Evolutionary conservation across 176 grass and related monocot genomes (phyloP), one percentile per base, ranked within the genome.

Genomic region (Triticum dicoccoides): DNA sequence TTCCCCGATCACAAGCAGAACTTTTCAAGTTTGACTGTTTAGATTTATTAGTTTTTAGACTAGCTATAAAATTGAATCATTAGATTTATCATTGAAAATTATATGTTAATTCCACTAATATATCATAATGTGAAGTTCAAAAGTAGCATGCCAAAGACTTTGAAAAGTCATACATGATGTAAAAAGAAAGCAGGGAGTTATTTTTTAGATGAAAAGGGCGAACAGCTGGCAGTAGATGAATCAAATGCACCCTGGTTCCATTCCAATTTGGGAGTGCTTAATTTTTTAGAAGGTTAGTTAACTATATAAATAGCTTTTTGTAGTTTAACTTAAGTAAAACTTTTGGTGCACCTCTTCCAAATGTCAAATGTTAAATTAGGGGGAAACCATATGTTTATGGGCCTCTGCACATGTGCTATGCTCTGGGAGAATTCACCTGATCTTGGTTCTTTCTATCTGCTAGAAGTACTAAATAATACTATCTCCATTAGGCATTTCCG

Each of bases 351-450:
- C 37, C 3, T 75, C 7, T 58, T 61, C 59, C 14, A 67, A 35
- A 61, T 74, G 34, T 59, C 5, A 17, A 67, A 54, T 82, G 44
- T 51, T 54, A 73, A 64, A 27, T 42, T 47, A 41, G 47, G 11
- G 49, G 32, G 54, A 88, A 21, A 52, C 18, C 39, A 75, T 47
- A 68, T 89, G 45, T 6, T 52, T 76, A 42, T 76, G 61, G 4
- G 44, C 47, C 73, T 85, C 32, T 18, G 44, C 20, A 61, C 34
- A 47, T 79, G 13, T 83, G 73, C 33, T 68, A 27, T 83, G 54
- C 73, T 27, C 65, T 73, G 29, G 72, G 69, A 41, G 39, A 51
- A 76, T 83, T 80, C 61, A 44, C 24, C 42, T 80, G 18, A 34
- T 73, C 34, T 33, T 78, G 7, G n/a, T 65, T 65, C 61, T 66